phyloP scores from a whole-genome alignment of 2,329 filamentous ascomycete species.

The Fusarium sp. region DNA sequence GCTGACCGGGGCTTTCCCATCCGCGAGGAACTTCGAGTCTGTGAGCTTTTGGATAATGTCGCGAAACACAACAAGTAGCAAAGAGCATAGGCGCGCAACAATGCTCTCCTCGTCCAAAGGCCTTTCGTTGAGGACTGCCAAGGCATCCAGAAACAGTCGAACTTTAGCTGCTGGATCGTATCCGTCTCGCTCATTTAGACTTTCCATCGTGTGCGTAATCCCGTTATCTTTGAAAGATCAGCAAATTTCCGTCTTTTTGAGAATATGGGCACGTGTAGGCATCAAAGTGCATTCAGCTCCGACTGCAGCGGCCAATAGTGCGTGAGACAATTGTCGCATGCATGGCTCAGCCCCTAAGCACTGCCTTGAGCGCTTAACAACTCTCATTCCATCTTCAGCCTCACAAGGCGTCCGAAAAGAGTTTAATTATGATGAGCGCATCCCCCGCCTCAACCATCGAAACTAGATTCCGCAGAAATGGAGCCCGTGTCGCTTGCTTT shows the following conservation, averaged over 20 bases:
- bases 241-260: background rate
- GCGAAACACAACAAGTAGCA: background rate
- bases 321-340: background rate
- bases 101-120: background rate
- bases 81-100: background rate
- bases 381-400: background rate
- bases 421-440: background rate
- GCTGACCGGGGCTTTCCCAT: background rate
- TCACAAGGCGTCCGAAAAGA: background rate
- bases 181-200: background rate
- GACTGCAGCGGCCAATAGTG: background rate
- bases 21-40: background rate
- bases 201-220: background rate
- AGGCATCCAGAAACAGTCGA: background rate
- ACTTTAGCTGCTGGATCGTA: background rate
- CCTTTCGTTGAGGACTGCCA: background rate
- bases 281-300: background rate
- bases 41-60: background rate
- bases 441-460: background rate
- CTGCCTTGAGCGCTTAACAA: background rate
- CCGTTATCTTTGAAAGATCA: background rate
- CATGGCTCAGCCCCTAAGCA: background rate
- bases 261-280: background rate
- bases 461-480: background rate
- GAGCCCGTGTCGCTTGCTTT: background rate